Base-by-base conservation (phyloP, 495 filamentous ascomycete genomes). In the Penicillium waksmanii region DNA sequence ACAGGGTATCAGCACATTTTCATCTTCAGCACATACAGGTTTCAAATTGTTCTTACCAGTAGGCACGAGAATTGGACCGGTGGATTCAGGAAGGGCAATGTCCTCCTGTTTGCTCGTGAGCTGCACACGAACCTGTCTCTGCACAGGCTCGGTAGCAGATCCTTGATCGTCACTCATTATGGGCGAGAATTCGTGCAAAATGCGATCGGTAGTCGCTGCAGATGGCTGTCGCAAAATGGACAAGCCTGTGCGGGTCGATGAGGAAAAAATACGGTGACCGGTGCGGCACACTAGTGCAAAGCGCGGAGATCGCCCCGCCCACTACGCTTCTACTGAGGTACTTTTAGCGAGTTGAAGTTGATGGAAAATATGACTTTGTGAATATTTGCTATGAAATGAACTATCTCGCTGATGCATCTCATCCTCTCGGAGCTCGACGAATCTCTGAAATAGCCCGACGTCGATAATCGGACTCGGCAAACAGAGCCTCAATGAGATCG, bases 401-500 rank as follows among this genome's bases (percentile, higher is more conserved):
- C 3, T 36, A 43, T 17, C 51, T 12, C 23, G 17, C 15, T 44
- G 6, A 43, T 43, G 6, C 42, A 17, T 17, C 0, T 51, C 61
- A 67, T 33, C 55, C 58, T 43, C 66, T 61, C 13, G 70, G 68
- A 7, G 68, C 64, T 47, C 73, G 71, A 61, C 83, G 84, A 61
- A 98, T 96, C 73, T 96, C 91, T 57, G 79, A 81, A 54, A 97
- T 87, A 21, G 89, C 88, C 64, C 84, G 86, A 67, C 89, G 83
- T 47, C 93, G 85, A 66, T 90, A 77, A 25, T 88, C 82, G 66
- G 90, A 92, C 70, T 96, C 94, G 56, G 93, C 93, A 77, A 99
- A 99, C 68, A 96, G 82, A 15, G 92, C 87, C 62, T 87, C 80
- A 49, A 99, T 89, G 73, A 99, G 65, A 63, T 98, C 95, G 18